Evolutionary conservation across 441 rosid genomes (phyloP).

Genomic region (Hura crepitans): DNA sequence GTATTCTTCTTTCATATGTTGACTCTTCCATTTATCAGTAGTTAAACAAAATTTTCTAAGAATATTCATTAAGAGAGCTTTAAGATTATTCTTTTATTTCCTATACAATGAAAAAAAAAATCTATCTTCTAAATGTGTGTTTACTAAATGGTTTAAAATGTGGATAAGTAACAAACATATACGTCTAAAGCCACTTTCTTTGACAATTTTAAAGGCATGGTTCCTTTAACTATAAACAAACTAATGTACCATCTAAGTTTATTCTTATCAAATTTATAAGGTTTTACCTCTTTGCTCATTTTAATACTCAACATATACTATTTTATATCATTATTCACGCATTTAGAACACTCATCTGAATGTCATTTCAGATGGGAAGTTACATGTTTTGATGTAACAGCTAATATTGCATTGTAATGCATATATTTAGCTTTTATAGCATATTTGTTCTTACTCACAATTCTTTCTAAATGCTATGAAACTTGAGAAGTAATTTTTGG

Average conservation of each 20-base stretch:
- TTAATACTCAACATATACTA: neutral
- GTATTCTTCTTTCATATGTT: neutral
- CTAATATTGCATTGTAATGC: neutral
- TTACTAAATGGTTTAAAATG: neutral
- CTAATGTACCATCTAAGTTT: neutral
- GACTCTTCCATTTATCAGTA: neutral
- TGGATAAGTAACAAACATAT: neutral
- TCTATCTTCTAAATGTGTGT: neutral
- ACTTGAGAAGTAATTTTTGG: no score
- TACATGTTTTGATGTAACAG: neutral
- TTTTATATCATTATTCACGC: neutral
- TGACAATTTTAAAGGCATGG: neutral
- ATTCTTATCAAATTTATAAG: neutral
- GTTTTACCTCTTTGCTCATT: neutral
- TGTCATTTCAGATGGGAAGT: neutral
- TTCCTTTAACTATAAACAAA: neutral
- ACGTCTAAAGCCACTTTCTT: neutral
- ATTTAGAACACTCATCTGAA: neutral
- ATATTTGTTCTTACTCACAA: no score
- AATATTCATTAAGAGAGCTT: neutral
- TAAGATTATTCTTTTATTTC: neutral
- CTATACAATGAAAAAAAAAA: neutral
- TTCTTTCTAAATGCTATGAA: no score
- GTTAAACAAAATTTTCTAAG: neutral
- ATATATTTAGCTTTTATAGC: neutral